Percentiles rank a stretch among this genome's conserved stretches.
Evolutionary conservation across 2,329 filamentous ascomycete genomes (phyloP).

Genomic region (Phyllachora maydis): DNA sequence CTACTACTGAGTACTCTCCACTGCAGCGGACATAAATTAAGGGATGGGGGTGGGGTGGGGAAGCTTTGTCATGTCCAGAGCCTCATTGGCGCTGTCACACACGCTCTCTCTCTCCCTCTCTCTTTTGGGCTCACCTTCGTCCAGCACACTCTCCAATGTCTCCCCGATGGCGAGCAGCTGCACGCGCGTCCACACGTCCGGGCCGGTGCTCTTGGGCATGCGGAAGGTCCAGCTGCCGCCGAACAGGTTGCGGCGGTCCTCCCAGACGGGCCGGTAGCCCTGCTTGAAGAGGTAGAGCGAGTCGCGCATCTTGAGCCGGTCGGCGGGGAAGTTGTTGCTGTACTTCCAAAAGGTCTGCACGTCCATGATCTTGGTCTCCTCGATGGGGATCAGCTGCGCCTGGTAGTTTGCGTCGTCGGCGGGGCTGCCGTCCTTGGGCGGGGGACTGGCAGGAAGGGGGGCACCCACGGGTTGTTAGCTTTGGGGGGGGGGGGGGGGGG

Average conservation of each 20-base stretch:
- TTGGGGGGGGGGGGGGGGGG: conserved; percentile 1
- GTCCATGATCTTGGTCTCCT: conserved; percentile 47
- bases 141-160: conserved; percentile 53
- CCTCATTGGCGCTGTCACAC: no score
- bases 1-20: no score
- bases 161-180: conserved; percentile 71
- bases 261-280: conserved; percentile 60
- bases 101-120: background rate
- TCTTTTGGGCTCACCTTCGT: conserved; percentile 34
- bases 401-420: conserved; percentile 23
- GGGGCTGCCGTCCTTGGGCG: background rate
- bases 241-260: conserved; percentile 67
- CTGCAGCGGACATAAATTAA: no score
- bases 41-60: no score
- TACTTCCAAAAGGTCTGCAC: conserved; percentile 74
- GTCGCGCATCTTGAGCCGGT: conserved; percentile 57
- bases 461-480: no score
- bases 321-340: conserved; percentile 61
- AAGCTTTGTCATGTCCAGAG: no score
- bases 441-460: background rate
- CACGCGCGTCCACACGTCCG: conserved; percentile 64
- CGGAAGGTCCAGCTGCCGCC: conserved; percentile 90
- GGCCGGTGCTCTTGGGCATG: conserved; percentile 53
- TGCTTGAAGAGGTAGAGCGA: conserved; percentile 64
- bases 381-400: conserved; percentile 38